Evolutionary conservation across 306 rosid species (phyloP), one percentile per base, ranked within the genome.

Genomic region (Ormosia emarginata): DNA sequence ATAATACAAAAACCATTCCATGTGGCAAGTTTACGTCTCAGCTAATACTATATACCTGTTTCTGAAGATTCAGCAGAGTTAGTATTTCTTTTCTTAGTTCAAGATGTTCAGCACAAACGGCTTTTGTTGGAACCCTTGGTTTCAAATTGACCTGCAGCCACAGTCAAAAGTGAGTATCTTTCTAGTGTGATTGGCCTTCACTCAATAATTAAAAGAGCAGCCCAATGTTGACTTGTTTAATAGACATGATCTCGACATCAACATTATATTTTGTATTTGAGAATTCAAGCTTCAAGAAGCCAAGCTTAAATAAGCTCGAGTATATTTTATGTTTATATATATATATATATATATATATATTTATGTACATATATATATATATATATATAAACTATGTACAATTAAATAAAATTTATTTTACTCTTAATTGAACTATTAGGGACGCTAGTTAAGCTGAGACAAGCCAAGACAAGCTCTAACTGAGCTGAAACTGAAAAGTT

Each of bases 91-190:
- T 92, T 86, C 99, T 90, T 81, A 96, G 85, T 89, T 92, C 99
- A 80, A 96, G 97, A 88, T 96, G 98, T 93, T 96, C 98, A 3
- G 94, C 92, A 82, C 99, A 96, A 71, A 96, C 98, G 32, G 94
- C 91, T 89, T 96, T 96, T 29, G 99, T 96, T 63, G 99, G 98
- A 87, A 93, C 98, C 85, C 94, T 90, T 52, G 99, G 99, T 71
- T 93, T 96, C 76, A 96, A 79, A 88, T 91, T 93, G 87, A 96
- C 92, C 99, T 96, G 90, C 49, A 50, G 75, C 44, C 64, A 41
- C 41, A 71, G 64, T 36, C 44, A 66, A 56, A 56, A 30, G 2
- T 32, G 30, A 30, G 32, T 8, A 66, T 66, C 39, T 46, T 43
- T 68, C 32, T 73, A 18, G 24, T 4, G 2, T 63, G 76, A 81